Conservation (phyloP, 1,284 basidiomycete genomes). For the Trichosporon coremiiforme region DNA sequence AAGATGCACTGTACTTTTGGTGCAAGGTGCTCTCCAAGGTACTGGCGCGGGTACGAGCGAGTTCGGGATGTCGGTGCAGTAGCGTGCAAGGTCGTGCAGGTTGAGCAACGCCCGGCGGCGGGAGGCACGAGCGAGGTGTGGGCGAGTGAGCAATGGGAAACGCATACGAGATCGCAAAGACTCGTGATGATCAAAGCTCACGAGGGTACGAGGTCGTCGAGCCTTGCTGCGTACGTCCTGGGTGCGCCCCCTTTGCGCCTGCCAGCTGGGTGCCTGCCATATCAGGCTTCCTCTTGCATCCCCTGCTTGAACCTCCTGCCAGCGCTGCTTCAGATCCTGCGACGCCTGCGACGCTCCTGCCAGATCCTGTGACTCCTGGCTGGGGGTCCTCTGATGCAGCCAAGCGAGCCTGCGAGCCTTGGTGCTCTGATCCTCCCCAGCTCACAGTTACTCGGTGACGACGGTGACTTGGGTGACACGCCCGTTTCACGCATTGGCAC, state of each 20-base stretch:
- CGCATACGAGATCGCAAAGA: not conserved
- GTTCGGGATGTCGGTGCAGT: conserved; percentile 10
- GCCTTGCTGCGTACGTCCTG: not conserved
- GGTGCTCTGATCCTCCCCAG: not conserved
- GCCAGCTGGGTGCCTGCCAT: not conserved
- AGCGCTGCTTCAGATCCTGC: not conserved
- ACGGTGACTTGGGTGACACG: not conserved
- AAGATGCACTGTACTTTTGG: conserved; percentile 2
- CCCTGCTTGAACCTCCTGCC: not conserved
- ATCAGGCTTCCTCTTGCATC: not conserved
- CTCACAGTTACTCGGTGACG: not conserved
- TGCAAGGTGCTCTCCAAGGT: conserved; percentile 13
- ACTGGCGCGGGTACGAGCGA: conserved; percentile 5
- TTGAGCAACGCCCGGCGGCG: conserved; percentile 12
- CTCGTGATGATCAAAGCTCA: not conserved
- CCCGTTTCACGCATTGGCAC: conserved; percentile 2
- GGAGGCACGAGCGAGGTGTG: conserved; percentile 5
- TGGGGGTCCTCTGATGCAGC: not conserved
- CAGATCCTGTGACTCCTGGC: not conserved
- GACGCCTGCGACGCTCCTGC: not conserved
- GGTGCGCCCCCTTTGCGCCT: not conserved
- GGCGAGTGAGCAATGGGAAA: conserved; percentile 1
- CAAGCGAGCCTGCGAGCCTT: not conserved
- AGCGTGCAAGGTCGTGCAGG: conserved; percentile 8
- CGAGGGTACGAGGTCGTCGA: not conserved